Evolutionary conservation across 78 protist species (phyloP).

Genomic region (Cavenderia fasciculata): DNA sequence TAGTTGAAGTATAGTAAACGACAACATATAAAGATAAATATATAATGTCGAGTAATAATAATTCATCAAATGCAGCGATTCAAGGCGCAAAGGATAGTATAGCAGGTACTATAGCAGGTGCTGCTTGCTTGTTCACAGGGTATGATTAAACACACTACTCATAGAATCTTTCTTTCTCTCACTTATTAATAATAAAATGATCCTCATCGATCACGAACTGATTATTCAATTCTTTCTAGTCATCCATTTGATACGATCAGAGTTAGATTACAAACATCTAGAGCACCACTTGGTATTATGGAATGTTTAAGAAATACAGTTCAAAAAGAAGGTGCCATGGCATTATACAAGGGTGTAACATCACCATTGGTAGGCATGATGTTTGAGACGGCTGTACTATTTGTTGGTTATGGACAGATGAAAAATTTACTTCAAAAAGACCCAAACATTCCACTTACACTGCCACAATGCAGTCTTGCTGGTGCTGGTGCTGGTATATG

Average conservation of each 20-base stretch:
- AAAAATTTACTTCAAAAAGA: slow-evolving; percentile 30
- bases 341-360: slow-evolving; percentile 64
- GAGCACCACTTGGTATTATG: slow-evolving; percentile 39
- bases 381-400: slow-evolving; percentile 60
- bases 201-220: background rate
- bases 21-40: no score
- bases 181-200: background rate
- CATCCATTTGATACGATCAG: slow-evolving; percentile 74
- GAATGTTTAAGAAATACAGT: slow-evolving; percentile 41
- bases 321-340: slow-evolving; percentile 55
- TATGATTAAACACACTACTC: background rate
- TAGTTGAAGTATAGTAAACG: no score
- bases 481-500: slow-evolving; percentile 56
- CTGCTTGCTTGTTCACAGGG: slow-evolving; percentile 77
- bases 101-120: slow-evolving; percentile 64
- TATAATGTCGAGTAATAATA: no score
- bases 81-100: slow-evolving; percentile 60
- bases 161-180: background rate
- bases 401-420: slow-evolving; percentile 69
- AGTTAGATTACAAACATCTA: slow-evolving; percentile 62
- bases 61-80: no score
- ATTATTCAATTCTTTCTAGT: background rate
- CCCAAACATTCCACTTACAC: background rate
- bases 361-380: slow-evolving; percentile 58
- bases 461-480: slow-evolving; percentile 8